Base-by-base conservation (phyloP, 2,329 filamentous ascomycete genomes). In the Curvularia spicifera region DNA sequence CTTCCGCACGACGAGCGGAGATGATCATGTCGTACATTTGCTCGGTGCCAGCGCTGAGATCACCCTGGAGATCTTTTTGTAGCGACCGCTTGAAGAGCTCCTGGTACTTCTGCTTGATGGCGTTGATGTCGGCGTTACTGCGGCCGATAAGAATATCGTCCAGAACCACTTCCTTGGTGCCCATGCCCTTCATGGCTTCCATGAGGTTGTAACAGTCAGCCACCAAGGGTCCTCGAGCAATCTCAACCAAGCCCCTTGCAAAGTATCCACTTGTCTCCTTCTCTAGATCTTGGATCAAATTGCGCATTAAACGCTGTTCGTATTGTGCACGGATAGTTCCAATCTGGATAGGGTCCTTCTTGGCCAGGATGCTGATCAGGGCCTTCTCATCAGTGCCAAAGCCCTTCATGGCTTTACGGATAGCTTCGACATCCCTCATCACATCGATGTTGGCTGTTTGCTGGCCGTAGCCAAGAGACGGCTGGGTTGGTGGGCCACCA, bases 351-450 rank as follows among this genome's bases (percentile, higher is more conserved):
- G 93, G 90, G 63, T 96, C 91, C 62, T 93, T 89, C 65, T 83
- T 85, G 2, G 89, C 80, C 8, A 98, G 80, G 3, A 89, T 80
- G 2, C 82, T 80, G 63, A 96, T 93, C 15, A 98, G 80, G 0
- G 84, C 77, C 69, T 87, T 89, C 76, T 97, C 93, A 70, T 98
- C 87, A 0, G 93, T 97, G 33, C 93, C 94, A 61, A 97, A 91
- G 0, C 93, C 93, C 77, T 96, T 97, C 92, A 97, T 97, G 2
- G 94, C 91, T 66, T 85, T 85, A 52, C 91, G 87, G 22, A 96
- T 81, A 4, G 82, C 85, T 56, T 92, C 85, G 0, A 91, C 90
- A 67, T 95, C 88, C 12, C 81, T 79, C 3, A 80, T 83, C 47
- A 87, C 89, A 63, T 96, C 88, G 18, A 83, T 81, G 45, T 85